Evolutionary conservation across 2,329 filamentous ascomycete genomes (phyloP).

Genomic region (Claviceps sp.): DNA sequence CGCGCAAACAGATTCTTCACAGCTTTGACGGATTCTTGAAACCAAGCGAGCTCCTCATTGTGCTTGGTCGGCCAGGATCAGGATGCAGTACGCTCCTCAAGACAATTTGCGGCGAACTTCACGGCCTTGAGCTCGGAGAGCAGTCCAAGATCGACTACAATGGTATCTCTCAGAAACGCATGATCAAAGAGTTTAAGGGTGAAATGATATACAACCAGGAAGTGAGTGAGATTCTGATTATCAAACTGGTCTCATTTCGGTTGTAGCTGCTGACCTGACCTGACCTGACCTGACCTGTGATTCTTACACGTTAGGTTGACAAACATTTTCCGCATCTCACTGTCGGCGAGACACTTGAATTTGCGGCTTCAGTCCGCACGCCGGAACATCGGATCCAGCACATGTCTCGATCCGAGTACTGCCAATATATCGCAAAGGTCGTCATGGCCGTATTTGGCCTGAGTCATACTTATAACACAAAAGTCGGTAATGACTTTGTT

Average conservation of each 20-base stretch:
- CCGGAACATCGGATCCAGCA: slow-evolving; percentile 51
- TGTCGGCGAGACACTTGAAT: slow-evolving; percentile 59
- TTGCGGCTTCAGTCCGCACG: slow-evolving; percentile 56
- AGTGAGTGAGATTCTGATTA: slow-evolving; percentile 16
- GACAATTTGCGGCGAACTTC: slow-evolving; percentile 44
- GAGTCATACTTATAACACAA: slow-evolving; percentile 57
- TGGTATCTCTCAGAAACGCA: slow-evolving; percentile 38
- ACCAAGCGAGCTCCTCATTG: slow-evolving; percentile 54
- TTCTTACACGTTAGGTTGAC: slow-evolving; percentile 33
- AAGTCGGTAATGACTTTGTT: slow-evolving; percentile 62
- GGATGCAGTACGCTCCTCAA: slow-evolving; percentile 54
- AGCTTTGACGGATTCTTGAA: slow-evolving; percentile 51
- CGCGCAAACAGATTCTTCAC: slow-evolving; percentile 46
- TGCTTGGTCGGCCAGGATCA: slow-evolving; percentile 52
- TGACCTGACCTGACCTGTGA: no score
- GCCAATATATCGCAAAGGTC: slow-evolving; percentile 49
- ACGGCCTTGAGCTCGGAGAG: slow-evolving; percentile 40
- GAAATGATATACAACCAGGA: slow-evolving; percentile 67
- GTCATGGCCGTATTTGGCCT: slow-evolving; percentile 62
- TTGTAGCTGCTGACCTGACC: no score
- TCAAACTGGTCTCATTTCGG: no score
- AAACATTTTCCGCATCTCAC: slow-evolving; percentile 68
- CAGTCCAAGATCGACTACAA: slow-evolving; percentile 47
- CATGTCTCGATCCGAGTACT: slow-evolving; percentile 46
- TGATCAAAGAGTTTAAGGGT: slow-evolving; percentile 48